Conservation (phyloP, 129 eudicot genomes). For the Arctium lappa region DNA sequence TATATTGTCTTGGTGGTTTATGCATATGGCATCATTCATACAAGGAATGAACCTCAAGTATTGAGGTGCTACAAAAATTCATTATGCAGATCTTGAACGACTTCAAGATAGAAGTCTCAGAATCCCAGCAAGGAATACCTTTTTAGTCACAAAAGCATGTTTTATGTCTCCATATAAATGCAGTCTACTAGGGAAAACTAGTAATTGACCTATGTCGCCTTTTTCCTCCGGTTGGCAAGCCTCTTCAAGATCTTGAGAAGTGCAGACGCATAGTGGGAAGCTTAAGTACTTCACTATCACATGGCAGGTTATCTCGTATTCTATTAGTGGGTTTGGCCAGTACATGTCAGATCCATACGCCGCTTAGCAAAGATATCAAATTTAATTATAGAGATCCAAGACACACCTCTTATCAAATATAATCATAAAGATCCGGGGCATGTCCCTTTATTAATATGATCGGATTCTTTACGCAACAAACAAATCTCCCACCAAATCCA, state of each 20-base stretch:
- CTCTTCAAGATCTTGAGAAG: background rate
- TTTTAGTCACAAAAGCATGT: background rate
- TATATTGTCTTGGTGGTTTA: background rate
- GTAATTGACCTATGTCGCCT: background rate
- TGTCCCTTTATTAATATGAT: background rate
- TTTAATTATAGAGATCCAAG: slow-evolving; percentile 2
- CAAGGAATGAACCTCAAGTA: background rate
- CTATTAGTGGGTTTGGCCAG: background rate
- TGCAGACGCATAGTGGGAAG: background rate
- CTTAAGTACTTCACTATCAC: background rate
- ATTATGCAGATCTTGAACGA: background rate
- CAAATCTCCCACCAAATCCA: slow-evolving; percentile 8
- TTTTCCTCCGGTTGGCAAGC: background rate
- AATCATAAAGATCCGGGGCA: slow-evolving; percentile 9
- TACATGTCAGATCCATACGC: background rate
- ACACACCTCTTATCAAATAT: background rate
- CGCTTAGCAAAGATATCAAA: slow-evolving; percentile 2
- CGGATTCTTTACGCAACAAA: background rate
- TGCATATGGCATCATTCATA: background rate
- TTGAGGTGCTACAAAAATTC: background rate
- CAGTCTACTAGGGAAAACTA: background rate
- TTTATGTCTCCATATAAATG: background rate
- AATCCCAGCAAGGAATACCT: background rate
- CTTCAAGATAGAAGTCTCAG: background rate
- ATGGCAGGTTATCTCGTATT: background rate